phyloP scores from a whole-genome alignment of 2,329 filamentous ascomycete genomes.

The Aureobasidium lini region DNA sequence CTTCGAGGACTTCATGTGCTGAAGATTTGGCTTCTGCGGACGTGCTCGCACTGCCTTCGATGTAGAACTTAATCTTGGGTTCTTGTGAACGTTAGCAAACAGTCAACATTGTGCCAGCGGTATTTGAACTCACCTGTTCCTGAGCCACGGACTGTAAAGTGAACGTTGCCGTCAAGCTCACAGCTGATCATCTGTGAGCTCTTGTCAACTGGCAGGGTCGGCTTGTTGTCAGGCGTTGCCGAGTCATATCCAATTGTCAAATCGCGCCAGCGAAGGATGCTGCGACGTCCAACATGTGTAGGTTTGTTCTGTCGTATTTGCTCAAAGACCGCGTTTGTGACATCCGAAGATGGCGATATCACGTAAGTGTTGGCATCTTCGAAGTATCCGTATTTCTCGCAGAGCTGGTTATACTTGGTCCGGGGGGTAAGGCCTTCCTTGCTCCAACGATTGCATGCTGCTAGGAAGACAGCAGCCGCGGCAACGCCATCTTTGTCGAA shows the following conservation, averaged over 20 bases:
- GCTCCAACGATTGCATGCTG: constrained; percentile 46
- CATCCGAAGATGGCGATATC: constrained; percentile 47
- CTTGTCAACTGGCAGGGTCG: constrained; percentile 49
- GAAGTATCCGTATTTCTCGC: constrained; percentile 52
- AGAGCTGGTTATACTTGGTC: constrained; percentile 50
- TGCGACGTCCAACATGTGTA: constrained; percentile 35
- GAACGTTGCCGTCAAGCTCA: constrained; percentile 48
- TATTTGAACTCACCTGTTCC: constrained; percentile 37
- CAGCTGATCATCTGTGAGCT: constrained; percentile 58
- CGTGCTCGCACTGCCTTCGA: constrained; percentile 40
- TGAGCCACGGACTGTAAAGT: constrained; percentile 54
- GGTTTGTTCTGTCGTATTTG: constrained; percentile 36
- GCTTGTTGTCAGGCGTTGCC: constrained; percentile 42
- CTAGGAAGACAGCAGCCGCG: constrained; percentile 52
- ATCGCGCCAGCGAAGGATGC: constrained; percentile 53
- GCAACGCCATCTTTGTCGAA: constrained; percentile 60
- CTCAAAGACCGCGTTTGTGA: constrained; percentile 48
- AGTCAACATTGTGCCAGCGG: too few species aligned
- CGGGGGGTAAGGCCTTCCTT: constrained; percentile 49
- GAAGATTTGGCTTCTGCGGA: constrained; percentile 35
- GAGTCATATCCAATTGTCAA: constrained; percentile 55
- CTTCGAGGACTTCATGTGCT: constrained; percentile 39
- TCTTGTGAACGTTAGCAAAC: constrained; percentile 28
- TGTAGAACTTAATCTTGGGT: constrained; percentile 58
- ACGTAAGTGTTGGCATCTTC: constrained; percentile 59